Conservation (phyloP, 2,329 filamentous ascomycete genomes). For the Fusarium domesticum region DNA sequence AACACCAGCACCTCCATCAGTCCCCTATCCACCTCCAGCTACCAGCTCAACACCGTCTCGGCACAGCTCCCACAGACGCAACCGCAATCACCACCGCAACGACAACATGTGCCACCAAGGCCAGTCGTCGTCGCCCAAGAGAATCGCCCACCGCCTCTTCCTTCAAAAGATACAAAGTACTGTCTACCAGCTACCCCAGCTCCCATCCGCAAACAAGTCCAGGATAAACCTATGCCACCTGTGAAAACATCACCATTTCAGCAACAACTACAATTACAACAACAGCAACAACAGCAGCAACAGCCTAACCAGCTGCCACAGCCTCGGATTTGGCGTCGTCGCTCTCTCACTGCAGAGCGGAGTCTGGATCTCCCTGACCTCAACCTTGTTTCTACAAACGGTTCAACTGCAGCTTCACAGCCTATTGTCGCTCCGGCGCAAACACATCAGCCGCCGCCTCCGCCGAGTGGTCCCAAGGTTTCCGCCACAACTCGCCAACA, state of each 20-base stretch:
- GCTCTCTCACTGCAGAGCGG: conserved; percentile 49
- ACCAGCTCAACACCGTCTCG: conserved; percentile 4
- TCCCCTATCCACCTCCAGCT: conserved; percentile 14
- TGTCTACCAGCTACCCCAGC: conserved; percentile 22
- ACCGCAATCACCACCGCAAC: conserved; percentile 18
- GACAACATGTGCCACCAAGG: conserved; percentile 23
- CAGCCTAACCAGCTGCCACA: conserved; percentile 11
- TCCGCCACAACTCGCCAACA: conserved; percentile 18
- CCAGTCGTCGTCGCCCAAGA: conserved; percentile 2
- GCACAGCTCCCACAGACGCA: conserved; percentile 11
- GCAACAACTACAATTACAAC: too few species aligned
- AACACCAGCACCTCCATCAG: conserved; percentile 17
- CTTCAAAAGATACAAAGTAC: conserved; percentile 28
- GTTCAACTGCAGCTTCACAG: conserved; percentile 44
- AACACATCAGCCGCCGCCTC: conserved; percentile 16
- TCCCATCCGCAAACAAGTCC: conserved; percentile 12
- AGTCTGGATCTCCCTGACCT: conserved; percentile 47
- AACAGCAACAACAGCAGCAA: conserved; percentile 14
- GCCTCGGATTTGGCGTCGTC: conserved; percentile 47
- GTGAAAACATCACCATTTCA: conserved; percentile 28
- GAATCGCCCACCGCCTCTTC: conserved; percentile 22
- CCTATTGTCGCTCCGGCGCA: conserved; percentile 6
- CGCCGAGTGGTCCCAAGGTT: conserved; percentile 15
- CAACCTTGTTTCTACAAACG: conserved; percentile 48
- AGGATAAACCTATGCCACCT: conserved; percentile 12